Base-by-base conservation (phyloP, 108 stramenopile genomes). In the Ochromonas danica region DNA sequence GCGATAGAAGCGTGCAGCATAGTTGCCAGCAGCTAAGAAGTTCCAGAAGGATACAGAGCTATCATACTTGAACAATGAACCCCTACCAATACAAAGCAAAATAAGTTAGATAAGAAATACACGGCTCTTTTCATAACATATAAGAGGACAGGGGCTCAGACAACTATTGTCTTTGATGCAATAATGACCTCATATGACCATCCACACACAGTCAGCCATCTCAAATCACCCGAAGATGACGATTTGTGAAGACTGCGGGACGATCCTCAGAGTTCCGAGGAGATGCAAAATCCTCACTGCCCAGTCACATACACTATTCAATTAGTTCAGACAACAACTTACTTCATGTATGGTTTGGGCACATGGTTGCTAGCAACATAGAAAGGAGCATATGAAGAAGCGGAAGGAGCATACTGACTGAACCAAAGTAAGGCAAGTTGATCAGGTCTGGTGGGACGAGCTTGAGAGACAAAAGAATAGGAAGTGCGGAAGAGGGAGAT, bases 1-100 rank as follows among this genome's bases (percentile, higher is more conserved):
- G 36, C 30, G 39, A n/a, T 81, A 75, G 40, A 82, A 85, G 1
- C 78, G 71, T n/a, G 30, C 45, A 17, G 81, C 81, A 81, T 83
- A 85, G 45, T 85, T 85, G 28, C 85, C 85, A 14, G 82, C 85
- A 1, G 71, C 77, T 70, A 62, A 81, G 40, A 81, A 81, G 31
- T 81, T 77, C 85, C 85, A 85, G 79, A 79, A 85, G 1, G 83
- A 72, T 35, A 61, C 39, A 14, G 41, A 61, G 33, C 40, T 39
- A 39, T 35, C 77, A 61, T 81, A 85, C 1, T 83, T 81, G 22
- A 80, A 79, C 25, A 84, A 78, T 22, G 80, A 77, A 14, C 63
- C 63, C 25, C 35, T 67, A 75, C 27, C 0, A 43, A n/a, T 51
- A 51, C 6, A 51, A 14, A 14, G 22, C 6, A 51, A 51, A 51